Percentiles rank a stretch among this genome's conserved stretches.
Conservation (phyloP, 495 filamentous ascomycete species). For the Penicillium canariense region DNA sequence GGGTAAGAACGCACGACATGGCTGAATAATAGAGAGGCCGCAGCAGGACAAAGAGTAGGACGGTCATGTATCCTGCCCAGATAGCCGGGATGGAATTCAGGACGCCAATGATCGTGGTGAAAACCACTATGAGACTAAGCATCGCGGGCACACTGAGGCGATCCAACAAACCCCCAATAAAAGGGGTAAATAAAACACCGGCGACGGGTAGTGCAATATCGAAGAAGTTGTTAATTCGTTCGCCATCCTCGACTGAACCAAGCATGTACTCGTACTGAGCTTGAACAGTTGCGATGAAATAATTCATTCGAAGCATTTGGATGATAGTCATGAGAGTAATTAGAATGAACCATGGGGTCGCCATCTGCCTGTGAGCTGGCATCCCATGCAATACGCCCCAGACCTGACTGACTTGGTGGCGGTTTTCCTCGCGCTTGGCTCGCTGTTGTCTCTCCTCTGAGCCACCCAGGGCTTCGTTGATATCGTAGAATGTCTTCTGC, state of each 20-base stretch:
- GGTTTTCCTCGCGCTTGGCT: conserved; percentile 51
- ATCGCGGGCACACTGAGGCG: conserved; percentile 62
- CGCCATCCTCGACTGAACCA: conserved; percentile 52
- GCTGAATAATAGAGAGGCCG: conserved; percentile 53
- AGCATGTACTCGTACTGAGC: conserved; percentile 81
- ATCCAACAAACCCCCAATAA: conserved; percentile 82
- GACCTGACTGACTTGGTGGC: conserved; percentile 48
- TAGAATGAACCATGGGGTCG: conserved; percentile 83
- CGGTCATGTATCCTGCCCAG: conserved; percentile 73
- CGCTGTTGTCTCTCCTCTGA: conserved; percentile 54
- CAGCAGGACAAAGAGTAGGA: conserved; percentile 67
- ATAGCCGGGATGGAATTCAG: conserved; percentile 70
- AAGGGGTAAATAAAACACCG: conserved; percentile 77
- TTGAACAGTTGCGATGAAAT: conserved; percentile 90
- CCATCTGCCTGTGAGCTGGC: conserved; percentile 71
- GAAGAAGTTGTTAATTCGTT: conserved; percentile 79
- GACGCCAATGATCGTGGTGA: conserved; percentile 73
- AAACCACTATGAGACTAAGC: conserved; percentile 64
- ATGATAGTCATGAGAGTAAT: conserved; percentile 88
- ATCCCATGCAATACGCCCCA: conserved; percentile 85
- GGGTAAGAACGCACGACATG: conserved; percentile 45
- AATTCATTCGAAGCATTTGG: conserved; percentile 97
- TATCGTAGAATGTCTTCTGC: conserved; percentile 61
- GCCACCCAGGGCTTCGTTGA: conserved; percentile 62
- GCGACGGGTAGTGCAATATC: conserved; percentile 87